Evolutionary conservation across 2,329 filamentous ascomycete species (phyloP), one percentile per base, ranked within the genome.

Genomic region (Alternaria novae-zelandiae): DNA sequence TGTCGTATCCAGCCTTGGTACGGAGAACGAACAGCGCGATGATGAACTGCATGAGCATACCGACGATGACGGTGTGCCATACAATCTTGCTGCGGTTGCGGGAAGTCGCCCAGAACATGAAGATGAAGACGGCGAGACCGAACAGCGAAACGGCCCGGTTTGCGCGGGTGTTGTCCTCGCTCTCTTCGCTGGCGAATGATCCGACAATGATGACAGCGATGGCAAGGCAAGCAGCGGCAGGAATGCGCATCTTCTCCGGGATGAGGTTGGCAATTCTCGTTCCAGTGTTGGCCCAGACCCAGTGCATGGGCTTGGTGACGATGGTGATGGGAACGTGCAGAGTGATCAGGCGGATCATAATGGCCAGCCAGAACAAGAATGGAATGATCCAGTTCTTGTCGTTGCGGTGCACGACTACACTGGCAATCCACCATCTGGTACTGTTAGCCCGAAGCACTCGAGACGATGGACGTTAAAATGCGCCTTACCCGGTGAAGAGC

Each of bases 11-110:
- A 43, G 88, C 92, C 43, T 86, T 81, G 4, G 93, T 96, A 51
- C 93, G 88, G 70, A 97, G 85, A 51, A 97, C 94, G 73, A 97
- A 97, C 12, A 97, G 85, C 5, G 93, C 94, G 67, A 97, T 87
- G 75, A 97, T 85, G 81, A 94, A 97, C 80, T 97, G 94, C 11
- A 90, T 85, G 45, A 97, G 84, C 90, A 97, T 96, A 64, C 94
- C 94, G 41, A 91, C 92, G 64, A 97, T 92, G 70, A 97, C 82
- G 6, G 83, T 83, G 70, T 84, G 83, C 82, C 81, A 82, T 10
- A 75, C 68, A 71, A 84, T 82, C 68, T 80, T 84, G 70, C 81
- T 88, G 70, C 91, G 87, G 78, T 94, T 86, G 61, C 83, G 86
- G 44, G 93, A 97, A 1, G 92, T 96, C 13, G 76, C 74, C 80